phyloP scores from a whole-genome alignment of 2,329 filamentous ascomycete genomes.

The Diplodia intermedia region DNA sequence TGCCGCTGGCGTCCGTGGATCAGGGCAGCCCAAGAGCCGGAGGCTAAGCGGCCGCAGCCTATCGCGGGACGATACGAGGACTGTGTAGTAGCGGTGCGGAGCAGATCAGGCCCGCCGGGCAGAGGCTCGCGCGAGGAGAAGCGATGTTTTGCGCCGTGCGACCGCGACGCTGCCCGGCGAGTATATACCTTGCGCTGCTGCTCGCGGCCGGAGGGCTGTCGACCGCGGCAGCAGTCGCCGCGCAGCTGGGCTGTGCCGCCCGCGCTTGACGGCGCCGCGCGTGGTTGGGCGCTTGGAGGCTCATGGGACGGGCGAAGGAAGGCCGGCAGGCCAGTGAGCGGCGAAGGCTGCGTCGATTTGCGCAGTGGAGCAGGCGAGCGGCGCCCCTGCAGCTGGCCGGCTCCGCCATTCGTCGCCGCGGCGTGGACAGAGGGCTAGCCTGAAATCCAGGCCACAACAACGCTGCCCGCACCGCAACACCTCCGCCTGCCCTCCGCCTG shows the following conservation, averaged over 20 bases:
- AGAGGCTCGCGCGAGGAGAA: background rate
- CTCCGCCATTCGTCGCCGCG: constrained; percentile 19
- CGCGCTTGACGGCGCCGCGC: constrained; percentile 15
- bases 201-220: background rate
- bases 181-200: constrained; percentile 23
- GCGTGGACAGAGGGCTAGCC: constrained; percentile 18
- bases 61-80: constrained; percentile 7
- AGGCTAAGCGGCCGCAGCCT: constrained; percentile 21
- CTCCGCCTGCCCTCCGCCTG: too few species aligned
- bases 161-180: constrained; percentile 10
- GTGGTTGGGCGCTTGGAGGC: constrained; percentile 30
- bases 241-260: constrained; percentile 26
- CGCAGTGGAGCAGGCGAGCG: constrained; percentile 27
- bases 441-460: constrained; percentile 24
- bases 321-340: constrained; percentile 20
- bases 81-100: constrained; percentile 9
- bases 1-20: constrained; percentile 29
- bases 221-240: background rate
- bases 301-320: constrained; percentile 28
- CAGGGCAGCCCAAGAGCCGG: constrained; percentile 26
- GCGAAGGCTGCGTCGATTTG: constrained; percentile 20
- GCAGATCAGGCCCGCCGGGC: background rate
- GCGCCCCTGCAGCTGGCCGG: constrained; percentile 26
- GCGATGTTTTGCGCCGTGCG: constrained; percentile 22
- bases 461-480: constrained; percentile 24